Evolutionary conservation across 2,329 filamentous ascomycete species (phyloP).

Genomic region (Diaporthe velutina): DNA sequence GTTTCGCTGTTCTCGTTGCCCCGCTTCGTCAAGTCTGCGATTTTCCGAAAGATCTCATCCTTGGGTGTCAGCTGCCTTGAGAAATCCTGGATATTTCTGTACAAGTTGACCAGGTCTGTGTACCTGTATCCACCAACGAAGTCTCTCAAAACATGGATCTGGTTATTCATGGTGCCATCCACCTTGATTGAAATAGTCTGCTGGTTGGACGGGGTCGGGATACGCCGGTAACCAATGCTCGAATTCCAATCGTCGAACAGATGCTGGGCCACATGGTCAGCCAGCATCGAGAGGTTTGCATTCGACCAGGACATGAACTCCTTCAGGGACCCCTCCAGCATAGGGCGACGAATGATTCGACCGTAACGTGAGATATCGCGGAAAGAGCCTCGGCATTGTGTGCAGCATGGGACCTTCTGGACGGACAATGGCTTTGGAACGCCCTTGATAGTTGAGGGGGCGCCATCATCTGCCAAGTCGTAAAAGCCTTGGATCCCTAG

Average conservation of each 20-base stretch:
- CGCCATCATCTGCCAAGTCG: conserved; percentile 51
- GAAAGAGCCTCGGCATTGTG: conserved; percentile 69
- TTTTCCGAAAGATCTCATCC: conserved; percentile 63
- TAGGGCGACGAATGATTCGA: conserved; percentile 69
- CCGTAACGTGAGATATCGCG: conserved; percentile 71
- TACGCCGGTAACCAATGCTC: no score
- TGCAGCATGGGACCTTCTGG: conserved; percentile 65
- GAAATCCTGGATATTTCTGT: neutral
- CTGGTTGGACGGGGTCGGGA: neutral
- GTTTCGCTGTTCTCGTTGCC: conserved; percentile 50
- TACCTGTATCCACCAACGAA: conserved; percentile 36
- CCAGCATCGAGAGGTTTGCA: conserved; percentile 52
- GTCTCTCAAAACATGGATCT: neutral
- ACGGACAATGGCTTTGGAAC: conserved; percentile 63
- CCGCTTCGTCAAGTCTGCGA: conserved; percentile 58
- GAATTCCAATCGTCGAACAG: no score
- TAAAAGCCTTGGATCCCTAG: conserved; percentile 68
- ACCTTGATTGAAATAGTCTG: neutral
- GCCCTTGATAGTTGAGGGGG: conserved; percentile 50
- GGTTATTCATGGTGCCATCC: neutral
- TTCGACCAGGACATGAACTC: conserved; percentile 67
- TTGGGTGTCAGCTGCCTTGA: conserved; percentile 41
- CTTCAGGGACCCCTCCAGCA: conserved; percentile 73
- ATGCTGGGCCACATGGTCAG: conserved; percentile 27
- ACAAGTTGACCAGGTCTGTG: conserved; percentile 27